Percentiles rank a stretch among this genome's conserved stretches.
These are phyloP conservation scores for Saccharomyces hybrid DNA, from an alignment of 1,139 yeast genomes.

Conservation along the genomic window DNA sequence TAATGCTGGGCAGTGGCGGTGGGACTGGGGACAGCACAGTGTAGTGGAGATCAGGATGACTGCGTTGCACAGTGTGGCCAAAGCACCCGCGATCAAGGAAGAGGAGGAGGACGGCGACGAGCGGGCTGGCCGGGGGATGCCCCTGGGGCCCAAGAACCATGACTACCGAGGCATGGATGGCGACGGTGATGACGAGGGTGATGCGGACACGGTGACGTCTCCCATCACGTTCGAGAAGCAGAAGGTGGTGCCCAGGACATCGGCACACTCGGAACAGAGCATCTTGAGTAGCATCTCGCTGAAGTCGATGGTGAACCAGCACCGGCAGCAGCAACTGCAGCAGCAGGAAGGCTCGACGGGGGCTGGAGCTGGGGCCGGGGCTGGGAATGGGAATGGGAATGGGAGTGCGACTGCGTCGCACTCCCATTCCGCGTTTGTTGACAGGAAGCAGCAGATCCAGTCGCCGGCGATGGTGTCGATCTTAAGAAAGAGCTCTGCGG, in stretches of 20 bases:
- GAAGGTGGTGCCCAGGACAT: conserved; percentile 42
- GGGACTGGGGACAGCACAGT: background rate
- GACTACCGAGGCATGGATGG: background rate
- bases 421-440: conserved; percentile 7
- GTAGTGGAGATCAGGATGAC: background rate
- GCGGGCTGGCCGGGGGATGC: conserved; percentile 3
- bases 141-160: background rate
- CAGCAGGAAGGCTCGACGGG: conserved; percentile 4
- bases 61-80: background rate
- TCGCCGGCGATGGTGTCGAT: conserved; percentile 29
- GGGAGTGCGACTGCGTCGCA: too few relatives aligned
- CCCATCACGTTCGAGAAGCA: conserved; percentile 42
- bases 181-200: background rate
- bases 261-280: conserved; percentile 55
- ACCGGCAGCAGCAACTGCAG: conserved; percentile 11
- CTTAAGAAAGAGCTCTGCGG: conserved; percentile 13
- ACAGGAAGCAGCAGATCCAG: conserved; percentile 26
- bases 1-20: background rate
- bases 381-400: too few relatives aligned
- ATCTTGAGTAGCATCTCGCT: conserved; percentile 57
- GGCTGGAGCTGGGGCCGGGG: background rate
- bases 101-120: conserved; percentile 13
- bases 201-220: conserved; percentile 6
- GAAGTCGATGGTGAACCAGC: conserved; percentile 33
- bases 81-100: conserved; percentile 15